Percentiles rank a stretch among this genome's conserved stretches.
phyloP scores from a whole-genome alignment of 1,284 basidiomycete species.

The Salmacisia buchloeana region DNA sequence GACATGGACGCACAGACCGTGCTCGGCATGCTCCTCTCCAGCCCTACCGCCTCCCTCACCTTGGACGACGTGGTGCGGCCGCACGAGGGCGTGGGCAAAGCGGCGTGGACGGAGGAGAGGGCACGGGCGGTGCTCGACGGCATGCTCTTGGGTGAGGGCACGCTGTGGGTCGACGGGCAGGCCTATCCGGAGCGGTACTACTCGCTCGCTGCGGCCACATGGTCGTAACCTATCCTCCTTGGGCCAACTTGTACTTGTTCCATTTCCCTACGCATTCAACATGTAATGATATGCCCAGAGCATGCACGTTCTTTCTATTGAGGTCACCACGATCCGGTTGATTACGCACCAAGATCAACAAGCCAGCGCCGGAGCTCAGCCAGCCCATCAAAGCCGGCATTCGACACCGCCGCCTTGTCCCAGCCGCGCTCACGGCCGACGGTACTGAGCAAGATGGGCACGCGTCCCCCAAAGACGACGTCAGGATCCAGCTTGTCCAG shows the following conservation, averaged over 20 bases:
- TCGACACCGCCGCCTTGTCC: not conserved
- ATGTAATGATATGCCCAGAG: no score
- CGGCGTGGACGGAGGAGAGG: conserved; percentile 73
- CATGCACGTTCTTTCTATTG: not conserved
- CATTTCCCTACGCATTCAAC: no score
- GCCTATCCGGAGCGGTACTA: conserved; percentile 52
- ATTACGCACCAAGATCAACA: not conserved
- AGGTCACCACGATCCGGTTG: no score
- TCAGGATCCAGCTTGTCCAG: conserved; percentile 33
- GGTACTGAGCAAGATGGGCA: conserved; percentile 28
- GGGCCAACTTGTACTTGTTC: no score
- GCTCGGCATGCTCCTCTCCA: conserved; percentile 54
- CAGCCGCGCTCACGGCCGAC: conserved; percentile 27
- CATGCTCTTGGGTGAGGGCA: conserved; percentile 79
- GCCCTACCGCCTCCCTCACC: conserved; percentile 58
- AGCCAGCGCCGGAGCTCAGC: conserved; percentile 8
- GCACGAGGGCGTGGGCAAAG: conserved; percentile 55
- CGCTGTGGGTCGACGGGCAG: conserved; percentile 91
- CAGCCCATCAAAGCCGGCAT: conserved; percentile 10
- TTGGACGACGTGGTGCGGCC: conserved; percentile 64
- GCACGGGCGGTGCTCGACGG: conserved; percentile 75
- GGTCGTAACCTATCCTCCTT: no score
- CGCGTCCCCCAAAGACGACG: conserved; percentile 32
- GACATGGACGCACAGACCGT: conserved; percentile 51
- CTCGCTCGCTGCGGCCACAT: conserved; percentile 18